Conservation (phyloP, 257 asterid species). For the Penstemon newberryi region DNA sequence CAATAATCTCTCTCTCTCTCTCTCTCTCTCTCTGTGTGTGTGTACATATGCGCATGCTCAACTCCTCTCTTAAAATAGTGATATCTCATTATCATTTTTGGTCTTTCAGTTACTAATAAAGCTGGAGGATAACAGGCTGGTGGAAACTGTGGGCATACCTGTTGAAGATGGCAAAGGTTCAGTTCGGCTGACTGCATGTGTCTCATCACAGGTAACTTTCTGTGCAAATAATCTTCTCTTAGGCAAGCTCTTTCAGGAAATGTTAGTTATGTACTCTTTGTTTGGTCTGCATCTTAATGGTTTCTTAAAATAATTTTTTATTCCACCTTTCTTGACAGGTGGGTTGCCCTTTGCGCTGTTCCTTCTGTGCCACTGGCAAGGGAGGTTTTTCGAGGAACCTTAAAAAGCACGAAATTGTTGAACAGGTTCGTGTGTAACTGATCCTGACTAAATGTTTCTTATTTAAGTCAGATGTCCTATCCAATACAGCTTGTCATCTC, state of each 20-base stretch:
- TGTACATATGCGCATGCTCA: neutral
- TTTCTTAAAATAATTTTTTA: neutral
- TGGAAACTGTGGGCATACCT: slow-evolving; percentile 98
- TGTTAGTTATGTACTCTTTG: slow-evolving; percentile 1
- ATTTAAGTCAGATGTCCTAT: neutral
- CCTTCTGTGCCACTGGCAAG: slow-evolving; percentile 96
- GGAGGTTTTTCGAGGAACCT: slow-evolving; percentile 96
- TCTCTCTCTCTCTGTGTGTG: slow-evolving; percentile 7
- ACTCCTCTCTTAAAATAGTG: slow-evolving; percentile 10
- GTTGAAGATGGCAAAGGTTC: slow-evolving; percentile 70
- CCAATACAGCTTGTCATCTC: neutral
- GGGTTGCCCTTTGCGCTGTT: slow-evolving; percentile 91
- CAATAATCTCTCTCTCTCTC: too few species aligned
- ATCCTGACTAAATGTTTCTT: neutral
- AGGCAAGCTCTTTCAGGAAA: slow-evolving; percentile 14
- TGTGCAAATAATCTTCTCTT: slow-evolving; percentile 7
- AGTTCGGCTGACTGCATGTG: slow-evolving; percentile 87
- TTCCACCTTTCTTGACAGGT: slow-evolving; percentile 52
- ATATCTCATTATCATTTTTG: slow-evolving; percentile 19
- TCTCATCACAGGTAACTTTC: slow-evolving; percentile 82
- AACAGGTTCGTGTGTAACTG: slow-evolving; percentile 57
- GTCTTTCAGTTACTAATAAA: slow-evolving; percentile 68
- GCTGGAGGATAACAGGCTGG: slow-evolving; percentile 79
- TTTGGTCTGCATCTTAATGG: slow-evolving; percentile 12
- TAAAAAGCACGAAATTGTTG: slow-evolving; percentile 89